phyloP scores from a whole-genome alignment of 2,329 filamentous ascomycete genomes.

The Exophiala spinifera region DNA sequence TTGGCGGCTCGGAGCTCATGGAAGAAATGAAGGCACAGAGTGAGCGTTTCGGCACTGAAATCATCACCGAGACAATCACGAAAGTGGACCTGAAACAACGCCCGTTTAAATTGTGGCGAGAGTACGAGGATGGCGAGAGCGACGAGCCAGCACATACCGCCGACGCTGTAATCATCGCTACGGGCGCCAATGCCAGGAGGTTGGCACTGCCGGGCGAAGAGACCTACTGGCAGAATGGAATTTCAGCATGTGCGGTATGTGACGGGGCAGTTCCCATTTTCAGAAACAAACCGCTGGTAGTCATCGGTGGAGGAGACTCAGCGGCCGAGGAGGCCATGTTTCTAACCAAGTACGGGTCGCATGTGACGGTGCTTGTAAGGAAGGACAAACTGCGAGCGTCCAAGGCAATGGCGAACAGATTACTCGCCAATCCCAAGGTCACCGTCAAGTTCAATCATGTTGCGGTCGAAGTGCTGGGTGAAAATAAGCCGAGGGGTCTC shows the following conservation, averaged over 20 bases:
- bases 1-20: slow-evolving; percentile 88
- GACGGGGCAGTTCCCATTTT: slow-evolving; percentile 97
- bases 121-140: slow-evolving; percentile 72
- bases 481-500: slow-evolving; percentile 67
- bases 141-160: slow-evolving; percentile 75
- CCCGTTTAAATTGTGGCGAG: slow-evolving; percentile 91
- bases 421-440: slow-evolving; percentile 82
- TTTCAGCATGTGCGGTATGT: slow-evolving; percentile 95
- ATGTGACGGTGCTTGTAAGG: slow-evolving; percentile 90
- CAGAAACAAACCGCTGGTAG: slow-evolving; percentile 89
- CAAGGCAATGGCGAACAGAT: slow-evolving; percentile 85
- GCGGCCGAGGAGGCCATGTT: slow-evolving; percentile 97
- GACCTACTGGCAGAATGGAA: slow-evolving; percentile 95
- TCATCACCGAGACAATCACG: slow-evolving; percentile 88
- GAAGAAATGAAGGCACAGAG: slow-evolving; percentile 93
- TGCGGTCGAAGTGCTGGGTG: slow-evolving; percentile 79
- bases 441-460: slow-evolving; percentile 83
- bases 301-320: slow-evolving; percentile 94
- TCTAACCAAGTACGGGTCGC: slow-evolving; percentile 93
- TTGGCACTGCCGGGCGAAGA: slow-evolving; percentile 83
- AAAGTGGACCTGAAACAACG: slow-evolving; percentile 78
- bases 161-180: slow-evolving; percentile 89
- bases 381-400: slow-evolving; percentile 81
- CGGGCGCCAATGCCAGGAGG: slow-evolving; percentile 85
- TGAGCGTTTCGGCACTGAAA: slow-evolving; percentile 84